These are phyloP conservation scores for Cylindrotheca fusiformis DNA, from an alignment of 108 stramenopile genomes.

Conservation along the genomic window DNA sequence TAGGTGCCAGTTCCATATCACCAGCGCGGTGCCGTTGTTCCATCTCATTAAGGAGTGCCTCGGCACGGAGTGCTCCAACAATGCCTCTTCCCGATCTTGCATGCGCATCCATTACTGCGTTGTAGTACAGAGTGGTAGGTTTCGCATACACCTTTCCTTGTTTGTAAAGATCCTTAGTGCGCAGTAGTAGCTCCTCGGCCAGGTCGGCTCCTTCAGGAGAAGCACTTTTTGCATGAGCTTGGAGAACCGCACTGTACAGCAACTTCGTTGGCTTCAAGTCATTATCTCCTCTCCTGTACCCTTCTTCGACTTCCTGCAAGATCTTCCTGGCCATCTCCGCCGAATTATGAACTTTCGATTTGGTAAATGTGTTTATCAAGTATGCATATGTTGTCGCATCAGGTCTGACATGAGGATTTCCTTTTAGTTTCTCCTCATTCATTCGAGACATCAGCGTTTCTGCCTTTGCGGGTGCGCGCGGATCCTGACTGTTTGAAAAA, in stretches of 20 bases:
- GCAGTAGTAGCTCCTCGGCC: constrained; percentile 21
- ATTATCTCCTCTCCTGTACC: constrained; percentile 16
- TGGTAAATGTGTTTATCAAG: constrained; percentile 25
- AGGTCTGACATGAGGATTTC: constrained; percentile 14
- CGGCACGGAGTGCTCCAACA: constrained; percentile 44
- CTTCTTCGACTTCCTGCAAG: constrained; percentile 18
- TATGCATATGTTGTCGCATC: constrained; percentile 30
- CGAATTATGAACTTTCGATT: constrained; percentile 14
- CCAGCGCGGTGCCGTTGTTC: constrained; percentile 30
- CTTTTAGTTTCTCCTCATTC: constrained; percentile 14
- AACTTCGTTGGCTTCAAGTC: constrained; percentile 19
- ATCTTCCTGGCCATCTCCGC: constrained; percentile 18
- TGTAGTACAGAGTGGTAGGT: constrained; percentile 52
- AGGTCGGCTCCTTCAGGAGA: constrained; percentile 13
- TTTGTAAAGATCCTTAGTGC: constrained; percentile 33
- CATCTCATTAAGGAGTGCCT: constrained; percentile 46
- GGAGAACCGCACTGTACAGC: constrained; percentile 31
- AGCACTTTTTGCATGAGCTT: constrained; percentile 35
- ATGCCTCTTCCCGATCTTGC: constrained; percentile 38
- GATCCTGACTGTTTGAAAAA: constrained; percentile 22
- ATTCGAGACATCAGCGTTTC: constrained; percentile 16
- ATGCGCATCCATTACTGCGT: constrained; percentile 41
- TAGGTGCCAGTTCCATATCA: constrained; percentile 32
- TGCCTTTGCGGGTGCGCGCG: constrained; percentile 17
- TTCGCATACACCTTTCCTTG: constrained; percentile 29